Conservation (phyloP, 2,329 filamentous ascomycete species). For the Cadophora luteo-olivacea region DNA sequence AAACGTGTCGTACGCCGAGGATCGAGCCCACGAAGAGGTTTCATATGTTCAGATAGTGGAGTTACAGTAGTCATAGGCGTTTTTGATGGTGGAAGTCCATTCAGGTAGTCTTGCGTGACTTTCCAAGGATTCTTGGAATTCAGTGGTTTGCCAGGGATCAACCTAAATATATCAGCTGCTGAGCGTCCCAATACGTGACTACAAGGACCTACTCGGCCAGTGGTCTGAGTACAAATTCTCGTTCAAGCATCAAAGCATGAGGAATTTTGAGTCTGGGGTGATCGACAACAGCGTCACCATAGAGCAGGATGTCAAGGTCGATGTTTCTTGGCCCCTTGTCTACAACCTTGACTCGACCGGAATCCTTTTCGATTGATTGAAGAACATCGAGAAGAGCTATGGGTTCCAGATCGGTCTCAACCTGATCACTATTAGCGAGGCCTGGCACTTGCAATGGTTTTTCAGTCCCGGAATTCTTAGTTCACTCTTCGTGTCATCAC, state of each 20-base stretch:
- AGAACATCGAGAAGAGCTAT: slow-evolving; percentile 79
- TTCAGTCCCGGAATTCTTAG: neutral
- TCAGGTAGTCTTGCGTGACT: slow-evolving; percentile 65
- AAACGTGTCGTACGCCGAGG: slow-evolving; percentile 68
- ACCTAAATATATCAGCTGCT: slow-evolving; percentile 47
- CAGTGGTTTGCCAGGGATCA: slow-evolving; percentile 61
- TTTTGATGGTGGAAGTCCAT: slow-evolving; percentile 58
- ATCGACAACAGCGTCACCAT: slow-evolving; percentile 69
- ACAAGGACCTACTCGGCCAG: slow-evolving; percentile 70
- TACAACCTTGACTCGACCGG: slow-evolving; percentile 83
- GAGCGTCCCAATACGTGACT: no score
- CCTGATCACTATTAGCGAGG: slow-evolving; percentile 55
- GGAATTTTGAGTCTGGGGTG: slow-evolving; percentile 82
- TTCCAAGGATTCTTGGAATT: slow-evolving; percentile 64
- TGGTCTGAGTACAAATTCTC: slow-evolving; percentile 92
- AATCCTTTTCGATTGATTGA: slow-evolving; percentile 79
- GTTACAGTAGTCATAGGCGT: slow-evolving; percentile 64
- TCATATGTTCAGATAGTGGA: slow-evolving; percentile 55
- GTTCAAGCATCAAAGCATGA: slow-evolving; percentile 83
- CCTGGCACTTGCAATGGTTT: neutral
- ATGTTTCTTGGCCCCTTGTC: slow-evolving; percentile 96
- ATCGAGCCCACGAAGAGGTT: slow-evolving; percentile 64
- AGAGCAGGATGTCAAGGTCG: slow-evolving; percentile 90
- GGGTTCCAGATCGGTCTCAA: slow-evolving; percentile 80
- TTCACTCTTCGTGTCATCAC: neutral